phyloP scores from a whole-genome alignment of 257 asterid genomes.

The Petunia axillaris region DNA sequence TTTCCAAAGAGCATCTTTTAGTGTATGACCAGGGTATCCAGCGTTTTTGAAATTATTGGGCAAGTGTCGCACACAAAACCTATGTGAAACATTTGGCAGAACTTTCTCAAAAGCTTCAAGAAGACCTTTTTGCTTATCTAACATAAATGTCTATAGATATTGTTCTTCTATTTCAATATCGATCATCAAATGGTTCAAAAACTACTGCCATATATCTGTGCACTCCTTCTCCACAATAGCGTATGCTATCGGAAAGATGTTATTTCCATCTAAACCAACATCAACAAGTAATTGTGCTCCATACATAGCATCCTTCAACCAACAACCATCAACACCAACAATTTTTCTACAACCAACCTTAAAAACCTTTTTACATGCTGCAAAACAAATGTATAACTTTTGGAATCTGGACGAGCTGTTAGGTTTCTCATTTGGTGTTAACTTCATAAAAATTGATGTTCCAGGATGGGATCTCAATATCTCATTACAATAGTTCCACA shows the following conservation, averaged over 20 bases:
- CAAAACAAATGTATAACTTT: neutral
- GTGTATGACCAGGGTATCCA: neutral
- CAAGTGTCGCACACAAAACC: constrained; percentile 22
- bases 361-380: neutral
- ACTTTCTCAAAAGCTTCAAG: constrained; percentile 11
- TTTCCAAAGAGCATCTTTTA: neutral
- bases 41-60: neutral
- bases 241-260: constrained; percentile 27
- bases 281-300: neutral
- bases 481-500: no score
- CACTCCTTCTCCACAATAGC: no score
- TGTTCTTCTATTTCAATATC: constrained; percentile 15
- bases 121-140: constrained; percentile 29
- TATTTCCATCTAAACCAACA: constrained; percentile 27
- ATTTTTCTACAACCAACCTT: neutral
- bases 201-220: no score
- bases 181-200: neutral
- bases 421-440: no score
- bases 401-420: no score
- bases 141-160: constrained; percentile 1
- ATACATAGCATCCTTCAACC: no score
- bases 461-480: no score
- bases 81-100: neutral
- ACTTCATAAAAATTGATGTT: no score
- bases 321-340: neutral